Conservation (phyloP, 495 filamentous ascomycete species). For the Staphylotrichum tortipilum region DNA sequence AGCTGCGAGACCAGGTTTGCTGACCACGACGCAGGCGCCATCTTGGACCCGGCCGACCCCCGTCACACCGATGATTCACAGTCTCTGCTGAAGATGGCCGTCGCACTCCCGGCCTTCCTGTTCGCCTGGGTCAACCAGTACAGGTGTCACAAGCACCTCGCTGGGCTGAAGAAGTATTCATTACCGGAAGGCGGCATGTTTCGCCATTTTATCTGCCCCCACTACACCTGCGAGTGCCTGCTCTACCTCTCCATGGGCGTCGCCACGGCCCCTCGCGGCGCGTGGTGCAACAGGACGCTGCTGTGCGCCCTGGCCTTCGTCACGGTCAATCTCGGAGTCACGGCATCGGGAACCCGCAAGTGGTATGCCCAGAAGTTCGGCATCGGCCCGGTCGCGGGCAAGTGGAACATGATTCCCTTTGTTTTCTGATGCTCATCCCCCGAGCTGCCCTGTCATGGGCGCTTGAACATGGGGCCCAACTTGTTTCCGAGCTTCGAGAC, state of each 20-base stretch:
- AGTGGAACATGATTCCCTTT: slow-evolving; percentile 78
- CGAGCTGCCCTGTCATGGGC: slow-evolving; percentile 2
- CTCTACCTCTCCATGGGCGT: slow-evolving; percentile 76
- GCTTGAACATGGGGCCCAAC: slow-evolving; percentile 49
- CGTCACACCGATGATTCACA: slow-evolving; percentile 26
- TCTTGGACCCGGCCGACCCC: slow-evolving; percentile 25
- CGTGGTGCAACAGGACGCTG: slow-evolving; percentile 64
- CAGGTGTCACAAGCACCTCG: slow-evolving; percentile 71
- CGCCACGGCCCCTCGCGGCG: slow-evolving; percentile 56
- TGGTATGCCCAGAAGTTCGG: slow-evolving; percentile 85
- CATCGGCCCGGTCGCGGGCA: slow-evolving; percentile 49
- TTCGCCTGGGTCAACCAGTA: slow-evolving; percentile 71
- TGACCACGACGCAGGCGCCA: slow-evolving; percentile 17
- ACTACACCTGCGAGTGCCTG: slow-evolving; percentile 81
- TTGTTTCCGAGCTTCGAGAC: slow-evolving; percentile 68
- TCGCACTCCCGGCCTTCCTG: slow-evolving; percentile 60
- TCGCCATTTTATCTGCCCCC: slow-evolving; percentile 64
- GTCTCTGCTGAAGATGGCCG: slow-evolving; percentile 51
- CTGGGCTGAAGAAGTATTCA: slow-evolving; percentile 73
- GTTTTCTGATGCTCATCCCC: slow-evolving; percentile 45
- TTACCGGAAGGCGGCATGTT: slow-evolving; percentile 64
- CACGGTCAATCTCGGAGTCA: slow-evolving; percentile 67
- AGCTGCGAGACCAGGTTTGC: slow-evolving; percentile 8
- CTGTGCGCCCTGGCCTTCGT: slow-evolving; percentile 63
- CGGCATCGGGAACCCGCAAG: slow-evolving; percentile 62